These are phyloP conservation scores for Phaeomoniella chlamydospora DNA, from an alignment of 2,329 filamentous ascomycete species.

Conservation along the genomic window DNA sequence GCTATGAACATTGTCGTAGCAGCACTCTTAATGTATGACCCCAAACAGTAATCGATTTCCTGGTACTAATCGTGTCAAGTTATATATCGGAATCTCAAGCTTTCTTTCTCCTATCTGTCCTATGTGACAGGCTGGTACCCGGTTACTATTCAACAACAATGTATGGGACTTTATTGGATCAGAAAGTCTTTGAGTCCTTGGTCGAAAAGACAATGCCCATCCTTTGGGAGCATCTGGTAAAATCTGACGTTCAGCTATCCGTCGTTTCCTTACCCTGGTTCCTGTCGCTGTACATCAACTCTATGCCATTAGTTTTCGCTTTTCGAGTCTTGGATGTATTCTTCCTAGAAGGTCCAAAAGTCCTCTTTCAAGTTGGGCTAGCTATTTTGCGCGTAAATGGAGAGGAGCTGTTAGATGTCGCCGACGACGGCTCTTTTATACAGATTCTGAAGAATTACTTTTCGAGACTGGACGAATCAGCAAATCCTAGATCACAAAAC, in stretches of 20 bases:
- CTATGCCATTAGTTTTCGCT: conserved; percentile 95
- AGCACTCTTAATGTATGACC: conserved; percentile 68
- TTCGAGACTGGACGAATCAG: conserved; percentile 80
- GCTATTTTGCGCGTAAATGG: conserved; percentile 97
- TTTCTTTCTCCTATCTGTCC: conserved; percentile 79
- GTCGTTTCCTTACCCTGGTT: conserved; percentile 98
- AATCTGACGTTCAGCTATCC: conserved; percentile 90
- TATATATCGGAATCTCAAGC: conserved; percentile 96
- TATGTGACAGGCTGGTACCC: conserved; percentile 85
- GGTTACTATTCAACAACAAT: conserved; percentile 98
- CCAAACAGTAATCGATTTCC: conserved; percentile 9
- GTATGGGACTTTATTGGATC: conserved; percentile 94
- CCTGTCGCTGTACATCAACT: conserved; percentile 95
- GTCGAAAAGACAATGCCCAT: conserved; percentile 99
- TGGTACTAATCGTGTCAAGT: conserved; percentile 24
- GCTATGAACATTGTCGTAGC: conserved; percentile 99
- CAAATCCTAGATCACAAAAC: conserved; percentile 90
- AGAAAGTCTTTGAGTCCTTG: conserved; percentile 91
- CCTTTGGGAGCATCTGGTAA: conserved; percentile 94
- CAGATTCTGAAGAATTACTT: conserved; percentile 94
- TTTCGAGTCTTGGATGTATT: conserved; percentile 96
- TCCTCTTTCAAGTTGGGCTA: conserved; percentile 88
- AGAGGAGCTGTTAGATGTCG: conserved; percentile 82
- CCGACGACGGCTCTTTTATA: conserved; percentile 93
- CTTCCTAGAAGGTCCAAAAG: conserved; percentile 94